phyloP scores from a whole-genome alignment of 1,139 yeast species.

The Yueomyces sp. region DNA sequence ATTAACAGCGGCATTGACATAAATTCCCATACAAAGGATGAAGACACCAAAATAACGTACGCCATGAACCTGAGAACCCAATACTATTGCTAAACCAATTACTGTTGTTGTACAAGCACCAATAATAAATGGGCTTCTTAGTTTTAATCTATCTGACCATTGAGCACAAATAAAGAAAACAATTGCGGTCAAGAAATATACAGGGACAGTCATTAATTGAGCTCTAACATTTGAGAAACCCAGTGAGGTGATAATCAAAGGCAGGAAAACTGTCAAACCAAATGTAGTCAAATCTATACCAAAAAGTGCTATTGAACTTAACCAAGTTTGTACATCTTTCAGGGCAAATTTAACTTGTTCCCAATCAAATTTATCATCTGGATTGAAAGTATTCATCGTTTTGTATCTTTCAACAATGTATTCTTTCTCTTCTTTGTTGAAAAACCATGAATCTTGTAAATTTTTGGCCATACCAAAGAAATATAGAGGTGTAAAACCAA shows the following conservation, averaged over 20 bases:
- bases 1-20: constrained; percentile 31
- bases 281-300: constrained; percentile 35
- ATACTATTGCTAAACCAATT: constrained; percentile 30
- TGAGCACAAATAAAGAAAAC: constrained; percentile 28
- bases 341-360: constrained; percentile 30
- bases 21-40: constrained; percentile 31
- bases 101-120: constrained; percentile 27
- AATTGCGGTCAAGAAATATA: constrained; percentile 33
- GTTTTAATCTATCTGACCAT: constrained; percentile 29
- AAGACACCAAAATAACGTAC: constrained; percentile 38
- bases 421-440: constrained; percentile 33
- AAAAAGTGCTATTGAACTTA: constrained; percentile 32
- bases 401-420: constrained; percentile 36
- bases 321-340: constrained; percentile 29
- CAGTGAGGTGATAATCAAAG: constrained; percentile 33
- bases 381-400: constrained; percentile 24
- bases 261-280: constrained; percentile 38
- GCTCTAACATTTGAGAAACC: constrained; percentile 34
- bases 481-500: constrained; percentile 34
- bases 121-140: constrained; percentile 27
- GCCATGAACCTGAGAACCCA: constrained; percentile 24
- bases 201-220: constrained; percentile 39
- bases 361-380: constrained; percentile 30
- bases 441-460: constrained; percentile 29
- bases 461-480: constrained; percentile 17